Base-by-base conservation (phyloP, 1,284 basidiomycete genomes). In the Singerocomus inundabilis region DNA sequence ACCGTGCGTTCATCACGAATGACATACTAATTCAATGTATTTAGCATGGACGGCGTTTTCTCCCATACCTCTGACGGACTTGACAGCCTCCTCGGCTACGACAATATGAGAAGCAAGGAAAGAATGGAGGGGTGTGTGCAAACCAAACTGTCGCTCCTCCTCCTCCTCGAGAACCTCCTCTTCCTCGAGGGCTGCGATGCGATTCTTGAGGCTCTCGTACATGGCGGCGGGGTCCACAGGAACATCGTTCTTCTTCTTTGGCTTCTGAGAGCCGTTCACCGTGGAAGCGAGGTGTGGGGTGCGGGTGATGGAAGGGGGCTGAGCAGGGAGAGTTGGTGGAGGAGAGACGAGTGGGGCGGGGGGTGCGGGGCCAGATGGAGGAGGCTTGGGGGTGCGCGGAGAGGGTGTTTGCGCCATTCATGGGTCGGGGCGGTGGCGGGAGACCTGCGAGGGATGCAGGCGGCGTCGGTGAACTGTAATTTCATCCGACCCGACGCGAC, bases 131-230 rank as follows among this genome's bases (percentile, higher is more conserved):
- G 45, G 30, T 40, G 15, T 6, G 42, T 46, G 76, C 82, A 62
- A 60, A 90, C 88, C 79, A 58, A 83, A 88, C 62, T 75, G 74
- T 54, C 77, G 73, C 64, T 91, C 88, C 68, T 91, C 88, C 67
- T 91, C 88, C 63, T 90, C 88, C 61, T 88, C 87, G 36, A 88
- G 73, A 8, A 86, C 85, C 60, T 88, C 85, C 63, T 90, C 88
- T 68, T 91, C 89, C 63, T 91, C 88, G 57, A 91, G 70, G 39
- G 85, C 88, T 6, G 89, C 88, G 69, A 91, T 91, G 68, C 88
- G 77, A 67, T 76, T 91, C 79, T 85, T 89, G 60, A 91, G 73
- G 52, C 82, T 88, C 69, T 91, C 88, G 64, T 91, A 91, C 85
- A 91, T 88, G 44, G 82, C 78, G 6, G 82, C 85, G 45, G 88